phyloP scores from a whole-genome alignment of 176 grass and related monocot genomes.

The Oryza longistaminata region DNA sequence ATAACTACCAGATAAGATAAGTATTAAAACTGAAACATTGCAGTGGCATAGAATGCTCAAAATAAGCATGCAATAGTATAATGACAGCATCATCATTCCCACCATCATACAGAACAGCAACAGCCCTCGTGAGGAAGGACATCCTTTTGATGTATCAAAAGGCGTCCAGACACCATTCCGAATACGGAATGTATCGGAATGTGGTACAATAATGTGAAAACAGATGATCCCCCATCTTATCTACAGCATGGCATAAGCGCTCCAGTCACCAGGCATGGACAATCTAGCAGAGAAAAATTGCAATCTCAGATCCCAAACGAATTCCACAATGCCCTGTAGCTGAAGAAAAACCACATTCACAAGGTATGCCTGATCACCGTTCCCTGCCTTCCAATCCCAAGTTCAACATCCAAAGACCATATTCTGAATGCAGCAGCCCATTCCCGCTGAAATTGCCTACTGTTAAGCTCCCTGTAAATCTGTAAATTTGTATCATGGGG shows the following conservation, averaged over 20 bases:
- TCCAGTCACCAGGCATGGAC: background rate
- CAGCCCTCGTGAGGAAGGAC: background rate
- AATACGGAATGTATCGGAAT: background rate
- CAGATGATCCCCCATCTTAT: background rate
- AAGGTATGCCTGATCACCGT: background rate
- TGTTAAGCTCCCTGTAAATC: background rate
- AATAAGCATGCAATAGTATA: background rate
- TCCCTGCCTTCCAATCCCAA: background rate
- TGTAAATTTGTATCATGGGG: background rate
- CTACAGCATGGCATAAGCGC: background rate
- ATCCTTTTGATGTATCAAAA: background rate
- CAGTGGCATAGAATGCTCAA: background rate
- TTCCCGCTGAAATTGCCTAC: background rate
- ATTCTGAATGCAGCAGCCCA: background rate
- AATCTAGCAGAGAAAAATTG: background rate
- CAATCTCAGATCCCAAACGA: background rate
- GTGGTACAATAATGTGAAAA: background rate
- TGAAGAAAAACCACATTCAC: background rate
- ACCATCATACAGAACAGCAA: background rate
- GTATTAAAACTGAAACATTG: background rate
- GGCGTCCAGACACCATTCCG: background rate
- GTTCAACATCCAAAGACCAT: background rate
- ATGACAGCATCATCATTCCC: background rate
- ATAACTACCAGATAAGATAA: background rate
- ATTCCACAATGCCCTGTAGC: background rate